Percentiles rank a stretch among this genome's conserved stretches.
Evolutionary conservation across 345 rosid species (phyloP).

Genomic region (Pugionium cornutum): DNA sequence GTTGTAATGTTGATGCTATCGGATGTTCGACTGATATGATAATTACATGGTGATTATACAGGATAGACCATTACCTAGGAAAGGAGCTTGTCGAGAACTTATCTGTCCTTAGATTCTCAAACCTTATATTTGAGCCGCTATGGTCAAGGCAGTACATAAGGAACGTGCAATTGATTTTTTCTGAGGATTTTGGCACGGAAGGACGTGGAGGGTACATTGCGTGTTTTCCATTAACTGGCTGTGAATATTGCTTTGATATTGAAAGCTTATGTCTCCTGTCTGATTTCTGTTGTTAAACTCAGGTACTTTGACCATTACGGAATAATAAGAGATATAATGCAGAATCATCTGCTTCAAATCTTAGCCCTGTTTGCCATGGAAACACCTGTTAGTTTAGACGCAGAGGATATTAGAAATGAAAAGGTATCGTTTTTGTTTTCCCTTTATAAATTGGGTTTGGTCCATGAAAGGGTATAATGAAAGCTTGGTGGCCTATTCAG

Average conservation of each 20-base stretch:
- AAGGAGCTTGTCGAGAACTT: slow-evolving; percentile 98
- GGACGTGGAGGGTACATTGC: slow-evolving; percentile 92
- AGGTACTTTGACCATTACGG: slow-evolving; percentile 96
- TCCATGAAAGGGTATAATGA: slow-evolving; percentile 1
- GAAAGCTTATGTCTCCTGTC: slow-evolving; percentile 3
- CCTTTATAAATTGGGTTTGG: neutral
- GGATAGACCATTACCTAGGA: slow-evolving; percentile 97
- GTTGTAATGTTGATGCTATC: slow-evolving; percentile 5
- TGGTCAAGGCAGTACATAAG: slow-evolving; percentile 97
- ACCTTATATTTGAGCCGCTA: slow-evolving; percentile 91
- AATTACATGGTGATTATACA: slow-evolving; percentile 41
- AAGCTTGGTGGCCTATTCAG: slow-evolving; percentile 42
- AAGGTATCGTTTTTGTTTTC: slow-evolving; percentile 49
- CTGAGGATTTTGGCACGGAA: slow-evolving; percentile 98
- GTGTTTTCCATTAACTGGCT: slow-evolving; percentile 13
- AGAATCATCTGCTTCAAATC: slow-evolving; percentile 97
- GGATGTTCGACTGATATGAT: slow-evolving; percentile 7
- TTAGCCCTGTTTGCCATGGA: slow-evolving; percentile 98
- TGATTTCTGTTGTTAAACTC: slow-evolving; percentile 14
- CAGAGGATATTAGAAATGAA: slow-evolving; percentile 96
- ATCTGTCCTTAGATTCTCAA: slow-evolving; percentile 94
- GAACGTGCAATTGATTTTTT: slow-evolving; percentile 87
- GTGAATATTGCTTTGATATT: neutral
- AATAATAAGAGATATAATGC: slow-evolving; percentile 97
- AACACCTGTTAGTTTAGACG: slow-evolving; percentile 97